Percentiles rank a stretch among this genome's conserved stretches.
Evolutionary conservation across 2,329 filamentous ascomycete genomes (phyloP).

Genomic region (Penicillium sp.): DNA sequence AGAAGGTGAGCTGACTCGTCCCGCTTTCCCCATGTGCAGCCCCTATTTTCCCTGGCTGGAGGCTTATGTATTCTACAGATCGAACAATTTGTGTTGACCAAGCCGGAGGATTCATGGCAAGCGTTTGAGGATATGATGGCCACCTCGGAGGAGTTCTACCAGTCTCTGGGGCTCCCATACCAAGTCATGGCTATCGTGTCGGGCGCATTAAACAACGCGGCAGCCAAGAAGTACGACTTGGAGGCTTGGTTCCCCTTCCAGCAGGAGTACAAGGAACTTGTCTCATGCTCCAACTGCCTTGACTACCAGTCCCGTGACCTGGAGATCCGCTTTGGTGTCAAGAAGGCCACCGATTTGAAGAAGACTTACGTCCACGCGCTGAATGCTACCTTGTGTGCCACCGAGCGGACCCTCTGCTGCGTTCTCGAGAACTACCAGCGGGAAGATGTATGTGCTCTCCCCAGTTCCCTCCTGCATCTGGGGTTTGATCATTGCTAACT

Average conservation of each 20-base stretch:
- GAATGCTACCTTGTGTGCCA: slow-evolving; percentile 87
- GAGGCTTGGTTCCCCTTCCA: slow-evolving; percentile 97
- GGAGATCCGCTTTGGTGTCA: slow-evolving; percentile 87
- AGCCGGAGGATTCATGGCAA: slow-evolving; percentile 89
- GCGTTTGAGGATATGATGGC: slow-evolving; percentile 91
- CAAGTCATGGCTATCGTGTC: slow-evolving; percentile 92
- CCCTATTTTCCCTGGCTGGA: background rate
- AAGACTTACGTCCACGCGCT: slow-evolving; percentile 95
- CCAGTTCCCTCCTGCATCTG: background rate
- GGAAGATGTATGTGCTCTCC: slow-evolving; percentile 62
- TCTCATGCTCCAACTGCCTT: slow-evolving; percentile 96
- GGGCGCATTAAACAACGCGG: slow-evolving; percentile 88
- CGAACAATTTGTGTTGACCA: slow-evolving; percentile 76
- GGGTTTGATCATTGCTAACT: background rate
- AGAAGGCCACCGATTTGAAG: slow-evolving; percentile 77
- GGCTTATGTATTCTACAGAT: slow-evolving; percentile 46
- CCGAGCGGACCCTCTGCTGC: slow-evolving; percentile 89
- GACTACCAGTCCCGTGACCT: slow-evolving; percentile 95
- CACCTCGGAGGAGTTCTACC: slow-evolving; percentile 91
- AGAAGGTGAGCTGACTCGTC: slow-evolving; percentile 62
- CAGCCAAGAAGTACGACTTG: slow-evolving; percentile 90
- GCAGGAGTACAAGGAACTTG: slow-evolving; percentile 96
- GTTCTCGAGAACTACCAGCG: slow-evolving; percentile 97
- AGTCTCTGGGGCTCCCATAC: slow-evolving; percentile 85
- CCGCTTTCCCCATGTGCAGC: background rate